These are phyloP conservation scores for Yarrowia sp. DNA, from an alignment of 805 yeast genomes.

Conservation along the genomic window DNA sequence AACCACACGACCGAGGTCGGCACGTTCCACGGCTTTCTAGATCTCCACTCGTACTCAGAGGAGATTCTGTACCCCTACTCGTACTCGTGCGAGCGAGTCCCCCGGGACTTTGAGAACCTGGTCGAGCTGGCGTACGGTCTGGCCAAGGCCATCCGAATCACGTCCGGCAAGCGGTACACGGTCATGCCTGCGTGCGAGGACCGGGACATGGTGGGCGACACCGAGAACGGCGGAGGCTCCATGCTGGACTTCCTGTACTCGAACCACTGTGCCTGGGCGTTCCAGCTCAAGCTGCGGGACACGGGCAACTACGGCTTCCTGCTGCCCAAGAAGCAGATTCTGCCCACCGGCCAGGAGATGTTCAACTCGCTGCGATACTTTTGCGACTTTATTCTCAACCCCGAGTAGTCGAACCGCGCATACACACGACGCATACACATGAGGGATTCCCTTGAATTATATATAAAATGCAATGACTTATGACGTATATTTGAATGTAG, in stretches of 20 bases:
- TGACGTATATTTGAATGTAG: not conserved
- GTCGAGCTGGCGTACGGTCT: conserved; percentile 79
- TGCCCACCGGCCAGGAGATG: conserved; percentile 73
- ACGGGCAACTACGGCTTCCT: conserved; percentile 81
- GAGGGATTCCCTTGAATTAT: not conserved
- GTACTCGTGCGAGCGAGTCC: conserved; percentile 66
- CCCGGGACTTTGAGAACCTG: conserved; percentile 78
- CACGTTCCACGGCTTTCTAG: conserved; percentile 68
- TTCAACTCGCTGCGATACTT: conserved; percentile 68
- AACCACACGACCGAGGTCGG: conserved; percentile 34
- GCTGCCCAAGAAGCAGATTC: conserved; percentile 65
- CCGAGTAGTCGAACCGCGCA: conserved; percentile 1
- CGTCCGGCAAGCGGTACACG: conserved; percentile 61
- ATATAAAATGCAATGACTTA: conserved; percentile 5
- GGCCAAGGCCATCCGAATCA: conserved; percentile 65
- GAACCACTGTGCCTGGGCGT: conserved; percentile 78
- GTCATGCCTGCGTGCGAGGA: conserved; percentile 79
- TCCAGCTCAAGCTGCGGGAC: conserved; percentile 77
- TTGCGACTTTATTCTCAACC: conserved; percentile 46
- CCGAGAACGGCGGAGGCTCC: conserved; percentile 79
- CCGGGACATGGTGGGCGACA: conserved; percentile 43
- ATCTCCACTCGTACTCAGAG: conserved; percentile 82
- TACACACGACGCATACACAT: not conserved
- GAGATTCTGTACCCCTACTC: conserved; percentile 82
- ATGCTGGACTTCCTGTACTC: conserved; percentile 83